phyloP scores from a whole-genome alignment of 176 grass and related monocot species.

The Raddia distichophylla region DNA sequence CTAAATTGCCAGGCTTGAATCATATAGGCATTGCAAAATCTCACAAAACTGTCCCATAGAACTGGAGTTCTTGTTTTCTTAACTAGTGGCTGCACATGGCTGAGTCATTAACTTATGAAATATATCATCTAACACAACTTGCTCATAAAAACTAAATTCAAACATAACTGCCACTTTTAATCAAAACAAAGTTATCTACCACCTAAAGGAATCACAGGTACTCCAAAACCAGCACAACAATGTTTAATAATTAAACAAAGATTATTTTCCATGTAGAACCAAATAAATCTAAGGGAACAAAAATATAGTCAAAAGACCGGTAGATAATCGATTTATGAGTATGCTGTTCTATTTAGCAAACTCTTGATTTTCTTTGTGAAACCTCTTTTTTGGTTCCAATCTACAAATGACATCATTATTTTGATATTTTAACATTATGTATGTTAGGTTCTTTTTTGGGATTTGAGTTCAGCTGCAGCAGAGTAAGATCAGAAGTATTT shows the following conservation, averaged over 20 bases:
- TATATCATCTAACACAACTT: slow-evolving; percentile 13
- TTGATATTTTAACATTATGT: slow-evolving; percentile 33
- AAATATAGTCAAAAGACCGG: neutral
- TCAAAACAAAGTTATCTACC: neutral
- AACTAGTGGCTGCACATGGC: neutral
- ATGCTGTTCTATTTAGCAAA: neutral
- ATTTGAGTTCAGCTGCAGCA: slow-evolving; percentile 65
- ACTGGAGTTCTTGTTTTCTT: slow-evolving; percentile 12
- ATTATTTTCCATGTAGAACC: neutral
- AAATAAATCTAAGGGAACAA: neutral
- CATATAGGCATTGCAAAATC: neutral
- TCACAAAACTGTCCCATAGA: neutral
- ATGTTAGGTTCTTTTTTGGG: slow-evolving; percentile 65
- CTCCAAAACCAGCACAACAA: neutral
- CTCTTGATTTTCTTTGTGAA: neutral
- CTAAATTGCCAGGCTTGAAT: slow-evolving; percentile 1
- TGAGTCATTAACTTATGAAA: neutral
- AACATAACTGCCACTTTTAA: neutral
- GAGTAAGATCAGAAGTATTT: slow-evolving; percentile 55
- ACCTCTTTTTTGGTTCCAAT: neutral
- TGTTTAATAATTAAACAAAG: neutral
- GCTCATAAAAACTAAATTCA: neutral
- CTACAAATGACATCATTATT: slow-evolving; percentile 1
- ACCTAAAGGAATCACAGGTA: neutral
- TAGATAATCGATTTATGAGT: neutral